Conservation (phyloP, 345 rosid species). For the Alliaria petiolata region DNA sequence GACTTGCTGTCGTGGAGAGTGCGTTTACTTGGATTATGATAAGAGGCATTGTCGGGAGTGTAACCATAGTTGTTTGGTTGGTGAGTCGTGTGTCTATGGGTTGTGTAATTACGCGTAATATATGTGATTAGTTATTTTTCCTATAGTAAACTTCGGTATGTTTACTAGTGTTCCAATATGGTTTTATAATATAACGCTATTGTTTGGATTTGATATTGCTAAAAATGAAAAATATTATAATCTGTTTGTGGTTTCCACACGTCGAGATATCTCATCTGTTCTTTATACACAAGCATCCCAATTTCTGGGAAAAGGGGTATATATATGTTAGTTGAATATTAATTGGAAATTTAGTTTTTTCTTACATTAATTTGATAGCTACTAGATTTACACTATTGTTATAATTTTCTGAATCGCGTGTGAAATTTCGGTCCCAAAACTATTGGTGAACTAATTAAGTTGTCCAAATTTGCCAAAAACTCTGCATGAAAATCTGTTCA, state of each 20-base stretch:
- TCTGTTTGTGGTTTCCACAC: no score
- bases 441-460: no score
- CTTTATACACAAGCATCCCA: no score
- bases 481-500: no score
- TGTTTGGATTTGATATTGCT: not conserved
- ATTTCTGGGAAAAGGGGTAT: no score
- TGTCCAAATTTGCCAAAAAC: no score
- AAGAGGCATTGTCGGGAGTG: constrained; percentile 77
- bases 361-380: not conserved
- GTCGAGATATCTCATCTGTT: no score
- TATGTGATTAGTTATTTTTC: not conserved
- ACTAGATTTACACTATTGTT: not conserved
- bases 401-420: no score
- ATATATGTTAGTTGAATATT: not conserved
- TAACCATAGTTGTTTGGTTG: constrained; percentile 46
- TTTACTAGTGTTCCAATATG: not conserved
- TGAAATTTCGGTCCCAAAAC: no score
- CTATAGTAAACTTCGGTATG: not conserved
- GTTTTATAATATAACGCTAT: not conserved
- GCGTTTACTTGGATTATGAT: constrained; percentile 48
- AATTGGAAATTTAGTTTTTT: not conserved
- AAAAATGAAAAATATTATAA: no score
- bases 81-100: constrained; percentile 52
- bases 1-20: constrained; percentile 64
- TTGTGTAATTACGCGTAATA: constrained; percentile 58